Conservation (phyloP, 352 stramenopile species). For the Lagenidium sp. region DNA sequence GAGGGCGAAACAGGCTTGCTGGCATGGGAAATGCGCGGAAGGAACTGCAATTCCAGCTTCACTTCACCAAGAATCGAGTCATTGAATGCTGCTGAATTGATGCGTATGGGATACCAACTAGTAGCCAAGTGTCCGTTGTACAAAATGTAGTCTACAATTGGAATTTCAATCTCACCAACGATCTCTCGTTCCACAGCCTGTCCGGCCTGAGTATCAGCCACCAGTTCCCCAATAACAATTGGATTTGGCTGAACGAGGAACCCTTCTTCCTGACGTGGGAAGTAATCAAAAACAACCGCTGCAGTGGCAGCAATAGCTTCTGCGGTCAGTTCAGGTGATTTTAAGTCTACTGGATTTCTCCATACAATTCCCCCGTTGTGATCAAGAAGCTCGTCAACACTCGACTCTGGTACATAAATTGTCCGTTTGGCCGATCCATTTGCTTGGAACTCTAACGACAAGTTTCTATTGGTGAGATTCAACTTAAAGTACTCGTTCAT, state of each 20-base stretch:
- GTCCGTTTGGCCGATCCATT: no score
- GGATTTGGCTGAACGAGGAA: conserved; percentile 11
- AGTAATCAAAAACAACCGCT: conserved; percentile 1
- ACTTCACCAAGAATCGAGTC: conserved; percentile 12
- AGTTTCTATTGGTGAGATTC: no score
- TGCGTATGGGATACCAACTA: conserved; percentile 16
- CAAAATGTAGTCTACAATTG: conserved; percentile 39
- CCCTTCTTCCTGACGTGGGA: background rate
- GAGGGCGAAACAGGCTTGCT: no score
- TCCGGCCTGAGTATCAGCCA: background rate
- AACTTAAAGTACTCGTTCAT: no score
- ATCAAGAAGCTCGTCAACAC: no score
- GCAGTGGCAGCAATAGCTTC: no score
- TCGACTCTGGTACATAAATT: no score
- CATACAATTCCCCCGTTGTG: no score
- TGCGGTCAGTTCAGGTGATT: no score
- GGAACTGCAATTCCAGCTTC: conserved; percentile 32
- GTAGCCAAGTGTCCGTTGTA: conserved; percentile 26
- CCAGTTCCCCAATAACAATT: conserved; percentile 17
- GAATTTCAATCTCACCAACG: conserved; percentile 23
- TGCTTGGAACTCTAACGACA: no score
- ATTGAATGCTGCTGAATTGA: background rate
- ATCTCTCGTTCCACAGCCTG: background rate
- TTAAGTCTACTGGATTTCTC: no score
- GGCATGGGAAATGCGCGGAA: no score